Percentiles rank a stretch among this genome's conserved stretches.
phyloP scores from a whole-genome alignment of 1,139 yeast species.

The Kurtzmaniella quercitrusa region DNA sequence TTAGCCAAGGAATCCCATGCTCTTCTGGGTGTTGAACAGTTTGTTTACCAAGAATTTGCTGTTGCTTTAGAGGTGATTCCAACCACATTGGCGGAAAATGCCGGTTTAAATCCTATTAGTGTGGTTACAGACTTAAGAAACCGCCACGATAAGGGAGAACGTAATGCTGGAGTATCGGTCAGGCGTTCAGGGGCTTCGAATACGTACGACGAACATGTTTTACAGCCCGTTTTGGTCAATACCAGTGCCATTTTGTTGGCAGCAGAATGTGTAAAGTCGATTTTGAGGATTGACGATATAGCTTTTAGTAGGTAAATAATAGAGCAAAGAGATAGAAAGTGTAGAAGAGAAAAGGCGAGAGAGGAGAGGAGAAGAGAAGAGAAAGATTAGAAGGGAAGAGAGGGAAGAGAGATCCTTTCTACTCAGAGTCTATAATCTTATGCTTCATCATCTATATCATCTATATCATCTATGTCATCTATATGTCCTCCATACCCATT shows the following conservation, averaged over 20 bases:
- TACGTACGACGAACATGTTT: conserved; percentile 87
- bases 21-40: conserved; percentile 86
- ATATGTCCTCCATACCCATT: no score
- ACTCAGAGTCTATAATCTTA: neutral
- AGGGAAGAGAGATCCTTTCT: neutral
- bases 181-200: conserved; percentile 92
- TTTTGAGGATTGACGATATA: conserved; percentile 93
- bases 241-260: conserved; percentile 93
- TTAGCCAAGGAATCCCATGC: conserved; percentile 73
- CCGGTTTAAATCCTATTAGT: conserved; percentile 91
- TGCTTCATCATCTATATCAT: no score
- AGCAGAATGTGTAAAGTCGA: conserved; percentile 93
- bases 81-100: conserved; percentile 95
- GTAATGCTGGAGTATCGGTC: conserved; percentile 92
- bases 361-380: no score
- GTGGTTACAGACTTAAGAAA: conserved; percentile 93
- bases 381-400: neutral
- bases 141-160: conserved; percentile 87
- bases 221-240: conserved; percentile 93
- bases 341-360: no score
- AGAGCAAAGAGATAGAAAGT: no score
- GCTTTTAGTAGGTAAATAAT: conserved; percentile 38
- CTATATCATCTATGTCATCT: neutral
- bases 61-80: conserved; percentile 95
- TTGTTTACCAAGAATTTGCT: conserved; percentile 94